Conservation (phyloP, 2,329 filamentous ascomycete species). For the Stachybotrys echinatus region DNA sequence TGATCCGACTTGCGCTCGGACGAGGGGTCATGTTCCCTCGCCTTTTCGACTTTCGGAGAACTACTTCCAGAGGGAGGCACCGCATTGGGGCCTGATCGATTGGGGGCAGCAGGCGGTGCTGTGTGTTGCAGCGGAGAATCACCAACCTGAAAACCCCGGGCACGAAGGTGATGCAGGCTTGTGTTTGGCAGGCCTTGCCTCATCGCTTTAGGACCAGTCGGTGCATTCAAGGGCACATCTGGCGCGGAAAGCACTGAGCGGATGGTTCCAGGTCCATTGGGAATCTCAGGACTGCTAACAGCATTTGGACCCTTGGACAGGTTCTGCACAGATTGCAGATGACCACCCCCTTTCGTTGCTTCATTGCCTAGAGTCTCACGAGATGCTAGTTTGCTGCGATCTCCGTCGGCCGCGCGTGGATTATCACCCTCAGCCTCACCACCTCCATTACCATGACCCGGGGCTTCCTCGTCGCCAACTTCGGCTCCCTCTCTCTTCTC, state of each 20-base stretch:
- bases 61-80: constrained; percentile 39
- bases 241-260: constrained; percentile 27
- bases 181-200: constrained; percentile 81
- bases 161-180: constrained; percentile 61
- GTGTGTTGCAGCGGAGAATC: constrained; percentile 21
- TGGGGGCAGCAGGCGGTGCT: background rate
- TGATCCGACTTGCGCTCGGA: constrained; percentile 20
- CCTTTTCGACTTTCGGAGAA: constrained; percentile 34
- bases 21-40: constrained; percentile 27
- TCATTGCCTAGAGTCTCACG: constrained; percentile 25
- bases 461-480: too few relatives aligned
- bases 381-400: constrained; percentile 14
- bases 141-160: constrained; percentile 42
- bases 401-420: constrained; percentile 5
- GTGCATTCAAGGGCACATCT: constrained; percentile 62
- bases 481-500: constrained; percentile 5
- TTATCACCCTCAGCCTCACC: constrained; percentile 11
- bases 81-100: constrained; percentile 8
- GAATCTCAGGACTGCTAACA: constrained; percentile 9
- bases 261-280: constrained; percentile 17
- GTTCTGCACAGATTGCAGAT: constrained; percentile 4
- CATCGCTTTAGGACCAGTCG: constrained; percentile 93
- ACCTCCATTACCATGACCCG: background rate
- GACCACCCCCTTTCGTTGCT: constrained; percentile 9
- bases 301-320: constrained; percentile 13